Conservation (phyloP, 495 filamentous ascomycete genomes). For the Collariella sp. region DNA sequence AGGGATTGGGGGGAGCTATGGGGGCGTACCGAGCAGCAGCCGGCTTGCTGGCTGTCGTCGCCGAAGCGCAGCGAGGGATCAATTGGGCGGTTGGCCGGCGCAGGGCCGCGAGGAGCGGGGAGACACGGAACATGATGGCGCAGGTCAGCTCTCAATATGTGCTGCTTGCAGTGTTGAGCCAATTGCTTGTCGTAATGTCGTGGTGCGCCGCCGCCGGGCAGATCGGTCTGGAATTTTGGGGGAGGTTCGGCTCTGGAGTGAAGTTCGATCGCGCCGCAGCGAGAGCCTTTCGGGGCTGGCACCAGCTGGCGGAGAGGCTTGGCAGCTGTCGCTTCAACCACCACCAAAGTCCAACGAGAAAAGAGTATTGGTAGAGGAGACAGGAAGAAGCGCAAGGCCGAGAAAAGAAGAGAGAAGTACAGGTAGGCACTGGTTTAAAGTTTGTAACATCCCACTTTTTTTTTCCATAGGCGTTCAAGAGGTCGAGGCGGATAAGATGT, state of each 20-base stretch:
- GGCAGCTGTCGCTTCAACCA: conserved; percentile 3
- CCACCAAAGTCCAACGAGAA: not conserved
- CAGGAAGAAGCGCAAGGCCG: too few species aligned
- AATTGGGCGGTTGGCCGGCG: conserved; percentile 12
- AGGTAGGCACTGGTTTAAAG: too few species aligned
- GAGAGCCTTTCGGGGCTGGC: not conserved
- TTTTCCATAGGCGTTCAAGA: too few species aligned
- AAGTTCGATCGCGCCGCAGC: not conserved
- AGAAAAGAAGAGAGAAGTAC: too few species aligned
- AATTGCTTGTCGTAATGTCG: not conserved
- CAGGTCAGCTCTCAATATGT: not conserved
- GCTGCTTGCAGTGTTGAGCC: not conserved
- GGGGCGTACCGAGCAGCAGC: conserved; percentile 13
- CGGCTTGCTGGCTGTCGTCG: not conserved
- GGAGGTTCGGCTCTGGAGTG: conserved; percentile 1
- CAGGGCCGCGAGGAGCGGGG: conserved; percentile 17
- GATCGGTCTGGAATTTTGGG: conserved; percentile 6
- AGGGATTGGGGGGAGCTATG: not conserved
- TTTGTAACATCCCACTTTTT: too few species aligned
- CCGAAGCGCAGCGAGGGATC: not conserved
- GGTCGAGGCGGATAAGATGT: too few species aligned
- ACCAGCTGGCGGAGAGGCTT: not conserved
- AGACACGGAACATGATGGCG: conserved; percentile 1
- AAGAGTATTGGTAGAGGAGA: too few species aligned
- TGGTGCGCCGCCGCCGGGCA: conserved; percentile 4